Percentiles rank a stretch among this genome's conserved stretches.
phyloP scores from a whole-genome alignment of 1,284 basidiomycete species.

The Paramarasmius palmivorus region DNA sequence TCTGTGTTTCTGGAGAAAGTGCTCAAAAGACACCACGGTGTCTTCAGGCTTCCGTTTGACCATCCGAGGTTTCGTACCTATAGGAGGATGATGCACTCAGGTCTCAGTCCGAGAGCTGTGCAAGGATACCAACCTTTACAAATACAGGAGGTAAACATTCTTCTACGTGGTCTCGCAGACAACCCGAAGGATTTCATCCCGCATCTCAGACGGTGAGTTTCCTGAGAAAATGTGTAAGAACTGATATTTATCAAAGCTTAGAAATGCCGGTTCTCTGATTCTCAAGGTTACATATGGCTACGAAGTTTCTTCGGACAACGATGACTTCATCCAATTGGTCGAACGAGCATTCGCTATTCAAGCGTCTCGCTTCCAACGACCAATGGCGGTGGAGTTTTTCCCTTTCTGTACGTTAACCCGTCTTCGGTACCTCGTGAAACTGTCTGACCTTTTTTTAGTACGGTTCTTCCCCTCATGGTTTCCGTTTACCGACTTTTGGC shows the following conservation, averaged over 20 bases:
- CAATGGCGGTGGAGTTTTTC: constrained; percentile 25
- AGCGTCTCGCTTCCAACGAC: constrained; percentile 19
- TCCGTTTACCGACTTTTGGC: constrained; percentile 38
- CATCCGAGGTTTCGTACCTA: neutral
- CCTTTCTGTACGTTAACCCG: constrained; percentile 7
- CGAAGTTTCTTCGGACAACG: constrained; percentile 30
- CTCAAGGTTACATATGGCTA: constrained; percentile 40
- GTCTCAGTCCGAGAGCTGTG: constrained; percentile 32
- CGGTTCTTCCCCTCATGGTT: constrained; percentile 42
- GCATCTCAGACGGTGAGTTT: constrained; percentile 30
- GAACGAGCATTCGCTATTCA: constrained; percentile 23
- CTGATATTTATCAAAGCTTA: constrained; percentile 11
- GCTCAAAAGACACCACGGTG: neutral
- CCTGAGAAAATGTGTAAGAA: neutral
- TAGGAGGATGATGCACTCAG: constrained; percentile 28
- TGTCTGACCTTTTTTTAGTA: constrained; percentile 26
- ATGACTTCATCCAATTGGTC: constrained; percentile 31
- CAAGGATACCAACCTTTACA: constrained; percentile 29
- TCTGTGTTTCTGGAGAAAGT: constrained; percentile 19
- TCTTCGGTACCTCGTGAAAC: neutral
- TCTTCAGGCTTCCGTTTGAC: neutral
- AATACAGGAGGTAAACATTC: constrained; percentile 23
- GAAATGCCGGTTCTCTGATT: constrained; percentile 33
- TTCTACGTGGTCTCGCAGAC: constrained; percentile 30
- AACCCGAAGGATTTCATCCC: constrained; percentile 28